Percentiles rank a stretch among this genome's conserved stretches.
These are phyloP conservation scores for Carex sylvatica DNA, from an alignment of 202 grass and related monocot genomes.

Conservation along the genomic window DNA sequence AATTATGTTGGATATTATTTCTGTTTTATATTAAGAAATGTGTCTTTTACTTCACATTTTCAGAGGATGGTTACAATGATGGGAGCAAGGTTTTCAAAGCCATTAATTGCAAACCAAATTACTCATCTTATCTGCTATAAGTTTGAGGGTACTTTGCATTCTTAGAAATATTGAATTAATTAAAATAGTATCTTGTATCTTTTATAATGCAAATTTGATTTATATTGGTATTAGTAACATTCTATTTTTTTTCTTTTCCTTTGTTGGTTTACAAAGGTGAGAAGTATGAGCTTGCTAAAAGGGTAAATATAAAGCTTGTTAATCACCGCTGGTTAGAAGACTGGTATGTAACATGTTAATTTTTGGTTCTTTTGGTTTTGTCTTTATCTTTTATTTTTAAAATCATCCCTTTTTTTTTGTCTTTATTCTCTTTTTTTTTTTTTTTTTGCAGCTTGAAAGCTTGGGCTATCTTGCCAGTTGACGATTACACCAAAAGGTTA, in stretches of 20 bases:
- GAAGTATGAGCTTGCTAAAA: slow-evolving; percentile 82
- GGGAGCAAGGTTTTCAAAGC: slow-evolving; percentile 81
- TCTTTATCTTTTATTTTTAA: neutral
- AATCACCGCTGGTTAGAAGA: slow-evolving; percentile 87
- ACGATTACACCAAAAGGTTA: slow-evolving; percentile 76
- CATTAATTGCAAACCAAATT: slow-evolving; percentile 53
- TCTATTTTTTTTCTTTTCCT: neutral
- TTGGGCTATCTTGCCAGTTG: slow-evolving; percentile 68
- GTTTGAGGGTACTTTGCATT: slow-evolving; percentile 57
- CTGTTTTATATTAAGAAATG: neutral
- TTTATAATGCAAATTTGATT: neutral
- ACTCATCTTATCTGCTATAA: slow-evolving; percentile 97
- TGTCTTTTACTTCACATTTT: slow-evolving; percentile 29
- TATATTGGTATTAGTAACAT: slow-evolving; percentile 20
- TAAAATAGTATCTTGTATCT: neutral
- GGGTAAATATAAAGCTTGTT: slow-evolving; percentile 66
- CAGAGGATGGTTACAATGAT: slow-evolving; percentile 94
- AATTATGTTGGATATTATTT: neutral
- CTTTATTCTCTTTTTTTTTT: neutral
- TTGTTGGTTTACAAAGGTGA: slow-evolving; percentile 46
- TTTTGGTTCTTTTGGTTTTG: neutral
- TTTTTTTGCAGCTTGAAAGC: slow-evolving; percentile 61
- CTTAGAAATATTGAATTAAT: slow-evolving; percentile 14
- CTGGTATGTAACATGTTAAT: slow-evolving; percentile 44
- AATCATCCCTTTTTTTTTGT: neutral